These are phyloP conservation scores for Coprinopsis marcescibilis DNA, from an alignment of 768 basidiomycete species.

Conservation along the genomic window DNA sequence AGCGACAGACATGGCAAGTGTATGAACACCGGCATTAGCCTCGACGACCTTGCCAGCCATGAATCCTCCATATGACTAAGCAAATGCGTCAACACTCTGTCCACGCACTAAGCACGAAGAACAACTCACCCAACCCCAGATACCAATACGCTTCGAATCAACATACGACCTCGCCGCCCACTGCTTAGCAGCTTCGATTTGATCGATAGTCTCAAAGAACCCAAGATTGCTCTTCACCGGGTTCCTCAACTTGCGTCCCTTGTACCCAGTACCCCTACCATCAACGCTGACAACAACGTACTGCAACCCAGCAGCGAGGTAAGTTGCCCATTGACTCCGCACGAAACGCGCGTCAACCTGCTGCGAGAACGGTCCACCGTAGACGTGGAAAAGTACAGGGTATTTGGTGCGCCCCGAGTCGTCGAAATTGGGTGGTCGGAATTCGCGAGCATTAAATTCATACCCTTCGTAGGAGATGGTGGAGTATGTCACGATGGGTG, in stretches of 20 bases:
- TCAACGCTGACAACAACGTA: conserved; percentile 89
- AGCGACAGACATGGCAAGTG: conserved; percentile 86
- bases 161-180: conserved; percentile 89
- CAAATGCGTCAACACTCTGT: background rate
- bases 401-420: conserved; percentile 94
- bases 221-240: conserved; percentile 87
- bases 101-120: conserved; percentile 7
- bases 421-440: conserved; percentile 90
- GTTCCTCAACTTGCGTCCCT: conserved; percentile 80
- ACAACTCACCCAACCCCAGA: conserved; percentile 92
- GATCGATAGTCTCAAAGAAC: conserved; percentile 83
- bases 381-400: conserved; percentile 89
- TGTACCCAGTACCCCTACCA: conserved; percentile 90
- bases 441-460: conserved; percentile 85
- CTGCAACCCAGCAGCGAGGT: conserved; percentile 71
- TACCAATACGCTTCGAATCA: conserved; percentile 82
- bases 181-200: conserved; percentile 81
- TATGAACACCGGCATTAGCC: conserved; percentile 83
- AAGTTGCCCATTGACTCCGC: conserved; percentile 78
- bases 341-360: conserved; percentile 58
- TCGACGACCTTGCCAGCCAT: conserved; percentile 93
- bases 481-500: conserved; percentile 61
- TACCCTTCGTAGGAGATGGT: conserved; percentile 79
- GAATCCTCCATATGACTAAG: conserved; percentile 91
- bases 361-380: conserved; percentile 90